Evolutionary conservation across 306 rosid species (phyloP).

Genomic region (Bauhinia variegata): DNA sequence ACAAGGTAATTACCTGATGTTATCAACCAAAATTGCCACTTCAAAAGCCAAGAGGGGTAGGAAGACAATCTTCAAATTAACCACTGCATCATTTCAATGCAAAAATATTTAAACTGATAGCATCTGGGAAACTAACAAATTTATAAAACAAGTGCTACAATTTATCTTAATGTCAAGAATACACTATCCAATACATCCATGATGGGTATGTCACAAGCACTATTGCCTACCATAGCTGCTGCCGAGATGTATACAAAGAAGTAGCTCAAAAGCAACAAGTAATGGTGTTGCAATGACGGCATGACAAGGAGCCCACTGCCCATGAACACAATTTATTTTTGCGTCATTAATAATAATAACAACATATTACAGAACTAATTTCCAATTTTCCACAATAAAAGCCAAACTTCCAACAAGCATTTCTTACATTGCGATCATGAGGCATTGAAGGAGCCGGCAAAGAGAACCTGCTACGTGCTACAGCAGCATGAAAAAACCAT

Average conservation of each 20-base stretch:
- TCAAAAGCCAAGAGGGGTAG: slow-evolving; percentile 75
- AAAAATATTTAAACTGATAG: slow-evolving; percentile 11
- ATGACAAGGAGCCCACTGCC: slow-evolving; percentile 99
- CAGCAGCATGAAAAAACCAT: slow-evolving; percentile 80
- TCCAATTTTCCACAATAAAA: slow-evolving; percentile 16
- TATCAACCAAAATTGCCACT: slow-evolving; percentile 76
- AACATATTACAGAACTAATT: slow-evolving; percentile 20
- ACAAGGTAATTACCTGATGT: slow-evolving; percentile 65
- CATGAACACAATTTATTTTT: slow-evolving; percentile 32
- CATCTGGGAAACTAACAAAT: slow-evolving; percentile 4
- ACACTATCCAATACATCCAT: slow-evolving; percentile 10
- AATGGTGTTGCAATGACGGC: slow-evolving; percentile 76
- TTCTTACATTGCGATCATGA: slow-evolving; percentile 77
- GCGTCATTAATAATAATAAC: slow-evolving; percentile 30
- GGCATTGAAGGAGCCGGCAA: slow-evolving; percentile 90
- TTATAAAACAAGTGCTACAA: slow-evolving; percentile 4
- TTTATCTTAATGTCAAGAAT: slow-evolving; percentile 25
- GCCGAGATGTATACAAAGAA: slow-evolving; percentile 79
- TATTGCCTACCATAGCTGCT: slow-evolving; percentile 62
- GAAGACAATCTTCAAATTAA: slow-evolving; percentile 84
- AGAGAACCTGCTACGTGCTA: slow-evolving; percentile 89
- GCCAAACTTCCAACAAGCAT: slow-evolving; percentile 29
- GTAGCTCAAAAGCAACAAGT: slow-evolving; percentile 90
- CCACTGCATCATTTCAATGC: slow-evolving; percentile 58
- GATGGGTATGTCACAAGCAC: slow-evolving; percentile 12